Base-by-base conservation (phyloP, 306 rosid species). In the Malus fusca region DNA sequence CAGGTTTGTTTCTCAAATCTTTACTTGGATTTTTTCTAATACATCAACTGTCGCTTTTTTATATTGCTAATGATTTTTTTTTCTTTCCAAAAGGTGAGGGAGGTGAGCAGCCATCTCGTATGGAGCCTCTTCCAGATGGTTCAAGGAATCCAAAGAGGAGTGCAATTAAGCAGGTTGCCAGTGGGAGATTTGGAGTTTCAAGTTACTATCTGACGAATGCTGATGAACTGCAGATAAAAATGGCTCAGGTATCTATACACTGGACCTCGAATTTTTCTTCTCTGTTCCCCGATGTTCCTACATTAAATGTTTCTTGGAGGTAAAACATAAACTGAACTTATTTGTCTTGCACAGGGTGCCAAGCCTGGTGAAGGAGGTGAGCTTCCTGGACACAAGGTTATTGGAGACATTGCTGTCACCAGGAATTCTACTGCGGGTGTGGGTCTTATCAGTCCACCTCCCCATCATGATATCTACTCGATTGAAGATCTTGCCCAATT, bases 281-380 rank as follows among this genome's bases (percentile, higher is more conserved):
- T 17, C 15, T 51, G 2, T 51, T 15, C 2, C 18, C 55, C 55
- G 2, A 51, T 17, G 55, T 5, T 51, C 55, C 55, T 5, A 51
- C 55, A 17, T 51, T 17, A 5, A 51, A 6, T 51, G 21, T 51
- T 51, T 51, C 55, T 51, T 51, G 55, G 55, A 15, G 55, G 5
- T 17, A 17, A 17, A 40, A 17, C 3, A 2, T 51, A 51, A 17
- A 4, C 55, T 15, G 55, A 51, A 51, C 55, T 51, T 51, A 5
- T 64, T 80, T 40, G 68, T 66, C n/a, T 15, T 82, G 33, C 31
- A 68, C 77, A 96, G 99, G 99, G 99, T 48, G 99, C 99, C 80
- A 96, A 96, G 84, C 99, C 99, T 60, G 99, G 99, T 58, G 99
- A 96, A 80, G 99, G 99, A 65, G 99, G 99, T 70, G 99, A 96